These are phyloP conservation scores for Pichia gijzeniarum DNA, from an alignment of 805 yeast species.

Conservation along the genomic window DNA sequence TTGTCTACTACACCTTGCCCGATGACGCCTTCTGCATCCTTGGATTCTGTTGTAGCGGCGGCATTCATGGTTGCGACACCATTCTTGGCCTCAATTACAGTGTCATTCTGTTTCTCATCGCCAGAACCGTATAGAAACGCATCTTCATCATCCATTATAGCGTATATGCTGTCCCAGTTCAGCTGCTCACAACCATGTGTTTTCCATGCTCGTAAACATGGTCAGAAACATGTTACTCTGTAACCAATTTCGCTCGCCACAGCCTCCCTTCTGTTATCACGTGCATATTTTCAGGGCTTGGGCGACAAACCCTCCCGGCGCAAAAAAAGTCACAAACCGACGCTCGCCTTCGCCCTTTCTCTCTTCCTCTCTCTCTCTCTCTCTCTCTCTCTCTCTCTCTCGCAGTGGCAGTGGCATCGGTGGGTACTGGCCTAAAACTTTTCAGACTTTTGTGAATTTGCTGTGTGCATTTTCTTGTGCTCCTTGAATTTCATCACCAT, in stretches of 20 bases:
- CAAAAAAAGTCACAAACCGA: too few relatives aligned
- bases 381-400: too few relatives aligned
- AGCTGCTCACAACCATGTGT: slow-evolving; percentile 2
- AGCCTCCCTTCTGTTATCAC: too few relatives aligned
- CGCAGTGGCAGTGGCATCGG: too few relatives aligned
- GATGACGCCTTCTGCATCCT: background rate
- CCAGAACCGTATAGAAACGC: slow-evolving; percentile 61
- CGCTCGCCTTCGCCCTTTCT: too few relatives aligned
- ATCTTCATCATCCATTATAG: slow-evolving; percentile 53
- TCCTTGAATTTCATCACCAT: background rate
- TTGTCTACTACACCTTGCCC: background rate
- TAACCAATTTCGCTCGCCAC: too few relatives aligned
- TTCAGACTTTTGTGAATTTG: background rate
- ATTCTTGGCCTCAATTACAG: background rate
- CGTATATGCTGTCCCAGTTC: background rate
- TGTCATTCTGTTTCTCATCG: slow-evolving; percentile 24
- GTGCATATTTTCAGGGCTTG: too few relatives aligned
- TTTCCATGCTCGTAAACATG: too few relatives aligned
- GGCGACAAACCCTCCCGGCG: too few relatives aligned
- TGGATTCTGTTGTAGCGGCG: background rate
- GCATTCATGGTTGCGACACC: background rate
- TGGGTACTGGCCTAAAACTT: slow-evolving; percentile 6
- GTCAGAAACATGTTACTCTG: too few relatives aligned
- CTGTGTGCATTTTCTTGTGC: background rate
- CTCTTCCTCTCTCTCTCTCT: too few relatives aligned